Evolutionary conservation across 441 rosid genomes (phyloP), one percentile per base, ranked within the genome.

Genomic region (Oxalis stricta): DNA sequence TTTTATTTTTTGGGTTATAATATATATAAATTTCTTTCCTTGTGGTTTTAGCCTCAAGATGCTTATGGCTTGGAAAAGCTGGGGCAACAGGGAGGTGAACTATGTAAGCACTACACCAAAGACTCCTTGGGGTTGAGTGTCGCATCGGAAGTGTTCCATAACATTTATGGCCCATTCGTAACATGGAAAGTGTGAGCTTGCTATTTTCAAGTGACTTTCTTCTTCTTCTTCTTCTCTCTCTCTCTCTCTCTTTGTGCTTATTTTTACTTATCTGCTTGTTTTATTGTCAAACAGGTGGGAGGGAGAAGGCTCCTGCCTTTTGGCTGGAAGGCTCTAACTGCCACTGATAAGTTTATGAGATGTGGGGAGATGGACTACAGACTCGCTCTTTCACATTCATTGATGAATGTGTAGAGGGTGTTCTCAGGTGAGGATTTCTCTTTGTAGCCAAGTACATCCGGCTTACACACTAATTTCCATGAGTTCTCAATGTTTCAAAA

Each of bases 11-110:
- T 51, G 2, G 32, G 10, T 23, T 9, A 26, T 5, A 21, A 32
- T 37, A 24, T 38, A 29, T n/a, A 12, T 18, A 44, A 54, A 53
- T 46, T 22, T 1, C n/a, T 31, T 19, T 38, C 18, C 3, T 37
- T 9, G 11, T 46, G 42, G 13, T 29, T 58, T 64, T 66, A 89
- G 98, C 98, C 98, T 55, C 98, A 89, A 85, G 98, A 89, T 75
- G 98, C 98, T 52, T 89, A 85, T 68, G 96, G 98, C 44, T 59
- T 85, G 93, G 96, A 89, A 72, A 89, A 89, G 71, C 89, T 89
- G n/a, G n/a, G 41, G 98, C 94, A 9, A 85, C 96, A 0, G 96
- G 82, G 77, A n/a, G n/a, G n/a, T n/a, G 96, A 89, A 66, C 46
- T 89, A 51, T 89, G 98, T 64, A 89, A 85, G 84, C 96, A 89